Evolutionary conservation across 2,329 filamentous ascomycete genomes (phyloP), one percentile per base, ranked within the genome.

Genomic region (Penicillium sclerotigenum): DNA sequence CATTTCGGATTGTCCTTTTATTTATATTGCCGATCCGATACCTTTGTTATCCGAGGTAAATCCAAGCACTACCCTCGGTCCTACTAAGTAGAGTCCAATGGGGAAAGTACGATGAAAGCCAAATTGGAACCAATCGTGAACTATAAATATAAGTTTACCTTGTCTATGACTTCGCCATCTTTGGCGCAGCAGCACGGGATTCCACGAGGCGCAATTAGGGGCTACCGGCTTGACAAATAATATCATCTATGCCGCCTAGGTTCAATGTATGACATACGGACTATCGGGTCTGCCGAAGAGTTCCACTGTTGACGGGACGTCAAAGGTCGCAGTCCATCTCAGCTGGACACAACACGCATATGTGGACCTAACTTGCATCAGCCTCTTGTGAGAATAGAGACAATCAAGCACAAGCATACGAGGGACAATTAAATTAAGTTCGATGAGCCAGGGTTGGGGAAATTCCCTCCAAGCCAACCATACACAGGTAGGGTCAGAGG

Each of bases 11-110:
- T 57, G 48, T 54, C 56, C 58, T 61, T 60, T 59, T 64, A 57
- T 63, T 61, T 65, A 62, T 62, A 40, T 62, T 69, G 64, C 56
- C 56, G 65, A 71, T 68, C 61, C 52, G 62, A 58, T 59, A 53
- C 60, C 56, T 63, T 55, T 59, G 47, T 54, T 24, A 41, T 42
- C 40, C 38, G 43, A 41, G 52, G 14, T 37, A 29, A 37, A 54
- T n/a, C 37, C 28, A 49, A 54, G 36, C 18, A 20, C 28, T 53
- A 28, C 36, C 20, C 38, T 47, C 49, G 40, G 38, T 40, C 33
- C 38, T 18, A 33, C 24, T 14, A 36, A 37, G 20, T 33, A 20
- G 13, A 4, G 29, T 14, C 29, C 14, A 24, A 50, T 36, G 38
- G 20, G 37, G 40, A 42, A 42, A 22, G 22, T 42, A 22, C 22